Base-by-base conservation (phyloP, 306 rosid genomes). In the Sphenostylis stenocarpa region DNA sequence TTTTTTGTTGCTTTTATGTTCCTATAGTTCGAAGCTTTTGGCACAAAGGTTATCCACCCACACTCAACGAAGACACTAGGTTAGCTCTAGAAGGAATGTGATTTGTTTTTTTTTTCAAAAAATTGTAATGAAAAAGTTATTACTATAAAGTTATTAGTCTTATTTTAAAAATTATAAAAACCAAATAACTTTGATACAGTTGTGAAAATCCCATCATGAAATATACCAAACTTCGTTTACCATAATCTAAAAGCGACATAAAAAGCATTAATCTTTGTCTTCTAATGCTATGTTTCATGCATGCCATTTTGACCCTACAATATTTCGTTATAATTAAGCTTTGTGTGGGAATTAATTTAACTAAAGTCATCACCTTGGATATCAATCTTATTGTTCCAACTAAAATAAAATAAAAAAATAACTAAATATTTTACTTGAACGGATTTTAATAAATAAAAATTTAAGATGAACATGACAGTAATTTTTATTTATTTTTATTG, bases 291-390 rank as follows among this genome's bases (percentile, higher is more conserved):
- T 39, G 72, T 47, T 56, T 31, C 82, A 15, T 2, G 44, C 26
- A 26, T 3, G 16, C 38, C 63, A 55, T 84, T 82, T 82, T 82
- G 84, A 85, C 86, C 57, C 41, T 64, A 20, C 28, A 61, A 83
- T 74, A 57, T 85, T 80, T 67, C 5, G 43, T 53, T 57, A 70
- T 83, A 57, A 83, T 85, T 68, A 58, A 48, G 53, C 12, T 33
- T 36, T 16, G 23, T 16, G 4, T 41, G 15, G 45, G 47, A 41
- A 12, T 12, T 29, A 62, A 74, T 8, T 7, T 36, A 36, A 36
- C 44, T 43, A 11, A 80, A 73, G 60, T 79, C 60, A 79, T 44
- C 41, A 13, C 53, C 67, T 33, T 57, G 43, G 62, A 77, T 70
- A 43, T 76, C 72, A 38, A 78, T 58, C 21, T 81, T 72, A 73